A percentile compares a stretch with the other conserved stretches of the same genome.
Evolutionary conservation across 768 basidiomycete species (phyloP).

Genomic region (Mycena rebaudengoi): DNA sequence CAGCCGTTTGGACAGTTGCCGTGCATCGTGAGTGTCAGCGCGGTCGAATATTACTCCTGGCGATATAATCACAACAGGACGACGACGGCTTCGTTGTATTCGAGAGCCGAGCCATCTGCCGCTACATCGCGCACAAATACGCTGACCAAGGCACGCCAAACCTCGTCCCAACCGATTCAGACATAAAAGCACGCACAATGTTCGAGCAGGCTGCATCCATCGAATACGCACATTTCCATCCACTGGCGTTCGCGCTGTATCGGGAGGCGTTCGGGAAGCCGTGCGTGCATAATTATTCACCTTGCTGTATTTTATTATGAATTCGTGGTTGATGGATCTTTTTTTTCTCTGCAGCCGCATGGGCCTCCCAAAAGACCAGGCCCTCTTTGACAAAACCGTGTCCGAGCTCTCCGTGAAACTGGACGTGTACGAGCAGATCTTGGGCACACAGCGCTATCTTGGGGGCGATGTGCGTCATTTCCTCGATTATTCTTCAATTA

Average conservation of each 20-base stretch:
- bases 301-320: too few species aligned
- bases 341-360: background rate
- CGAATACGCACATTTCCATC: background rate
- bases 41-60: too few species aligned
- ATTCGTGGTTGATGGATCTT: background rate
- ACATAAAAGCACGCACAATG: too few species aligned
- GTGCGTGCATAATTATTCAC: too few species aligned
- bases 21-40: conserved; percentile 6
- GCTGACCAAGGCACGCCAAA: too few species aligned
- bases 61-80: too few species aligned
- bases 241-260: background rate
- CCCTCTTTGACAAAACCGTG: background rate
- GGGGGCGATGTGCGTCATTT: conserved; percentile 3
- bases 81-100: conserved; percentile 57
- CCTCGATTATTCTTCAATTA: too few species aligned
- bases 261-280: background rate
- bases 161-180: too few species aligned
- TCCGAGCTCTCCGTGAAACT: background rate
- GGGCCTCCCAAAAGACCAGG: background rate
- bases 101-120: conserved; percentile 54
- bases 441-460: background rate
- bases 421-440: background rate
- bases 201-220: conserved; percentile 25
- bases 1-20: conserved; percentile 58
- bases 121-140: too few species aligned